Base-by-base conservation (phyloP, 108 stramenopile species). In the Cyclotella atomus region DNA sequence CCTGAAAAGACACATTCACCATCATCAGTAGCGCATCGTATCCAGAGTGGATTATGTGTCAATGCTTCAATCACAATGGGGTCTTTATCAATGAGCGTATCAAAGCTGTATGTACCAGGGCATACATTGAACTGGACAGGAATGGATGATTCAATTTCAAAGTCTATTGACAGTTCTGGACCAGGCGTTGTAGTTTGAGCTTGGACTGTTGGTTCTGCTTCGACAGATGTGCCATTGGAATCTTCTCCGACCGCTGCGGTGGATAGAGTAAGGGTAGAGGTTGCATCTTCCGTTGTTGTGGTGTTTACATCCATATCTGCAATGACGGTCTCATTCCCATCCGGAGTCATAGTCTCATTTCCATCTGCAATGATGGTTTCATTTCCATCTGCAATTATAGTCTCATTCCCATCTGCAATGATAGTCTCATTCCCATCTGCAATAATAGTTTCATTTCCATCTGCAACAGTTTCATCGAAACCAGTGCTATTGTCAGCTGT, bases 131-230 rank as follows among this genome's bases (percentile, higher is more conserved):
- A 68, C 8, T 68, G 32, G 2, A 68, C 9, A 20, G 46, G 47
- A 50, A 33, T 68, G 50, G 36, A 44, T 38, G 60, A 38, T 61
- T 61, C 23, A 1, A 61, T 61, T 20, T 61, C 60, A 61, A 43
- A 61, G 20, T 61, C 60, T 20, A 20, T 41, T 0, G 36, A 59
- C 16, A 59, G 36, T 9, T 61, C 20, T 0, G 20, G 6, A 20
- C 16, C 29, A 10, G 36, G 0, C 9, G 33, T 15, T n/a, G 57
- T 0, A 14, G 57, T 52, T 2, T n/a, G n/a, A n/a, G n/a, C n/a
- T n/a, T n/a, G 52, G 23, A 2, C 23, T 10, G 56, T 17, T 29
- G 4, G 12, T 1, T 1, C 17, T n/a, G 56, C 17, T n/a, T n/a
- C n/a, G 9, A n/a, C 12, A 28, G 55, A 28, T 30, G 30, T 28